Evolutionary conservation across 768 basidiomycete genomes (phyloP).

Genomic region (Phaffia tasmanica): DNA sequence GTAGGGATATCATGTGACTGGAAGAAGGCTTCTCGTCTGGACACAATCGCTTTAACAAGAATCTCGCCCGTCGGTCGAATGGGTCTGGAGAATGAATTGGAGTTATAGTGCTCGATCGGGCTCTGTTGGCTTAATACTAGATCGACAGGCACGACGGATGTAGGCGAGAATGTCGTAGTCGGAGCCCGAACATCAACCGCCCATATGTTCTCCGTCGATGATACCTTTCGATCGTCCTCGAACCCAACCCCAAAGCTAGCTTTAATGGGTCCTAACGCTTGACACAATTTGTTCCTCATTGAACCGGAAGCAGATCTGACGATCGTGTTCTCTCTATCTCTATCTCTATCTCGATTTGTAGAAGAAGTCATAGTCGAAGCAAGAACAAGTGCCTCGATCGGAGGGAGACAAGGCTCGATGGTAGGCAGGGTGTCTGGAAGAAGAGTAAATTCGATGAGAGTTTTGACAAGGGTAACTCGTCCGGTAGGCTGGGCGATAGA

Average conservation of each 20-base stretch:
- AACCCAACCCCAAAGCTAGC: background rate
- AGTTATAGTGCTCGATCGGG: background rate
- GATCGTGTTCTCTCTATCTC: background rate
- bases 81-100: background rate
- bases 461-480: conserved; percentile 12
- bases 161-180: conserved; percentile 25
- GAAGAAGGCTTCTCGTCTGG: conserved; percentile 24
- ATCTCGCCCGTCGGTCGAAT: conserved; percentile 12
- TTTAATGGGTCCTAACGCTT: conserved; percentile 12
- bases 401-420: conserved; percentile 9
- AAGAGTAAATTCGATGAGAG: conserved; percentile 14
- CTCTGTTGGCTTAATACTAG: background rate
- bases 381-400: conserved; percentile 18
- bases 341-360: background rate
- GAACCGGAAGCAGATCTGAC: background rate
- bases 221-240: background rate
- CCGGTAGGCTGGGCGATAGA: background rate
- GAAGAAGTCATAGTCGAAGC: background rate
- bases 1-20: conserved; percentile 13
- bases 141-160: conserved; percentile 23
- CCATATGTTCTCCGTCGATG: conserved; percentile 4
- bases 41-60: conserved; percentile 14
- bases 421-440: conserved; percentile 22
- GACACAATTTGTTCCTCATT: conserved; percentile 13
- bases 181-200: conserved; percentile 16